These are phyloP conservation scores for Zea mays DNA, from an alignment of 176 grass and related monocot species.

Conservation along the genomic window Zm-B73-REFERENCE-NAM-5.0 NC_050098.1:26505001-26505500, in stretches of 20 bases:
- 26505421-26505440: background rate
- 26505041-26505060: background rate
- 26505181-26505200: constrained; percentile 52
- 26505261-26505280: constrained; percentile 72
- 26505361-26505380: constrained; percentile 2
- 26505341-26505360: constrained; percentile 89
- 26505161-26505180: constrained; percentile 84
- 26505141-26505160: constrained; percentile 62
- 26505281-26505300: constrained; percentile 60
- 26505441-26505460: constrained; percentile 84
- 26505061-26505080: constrained; percentile 5
- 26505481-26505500: constrained; percentile 95
- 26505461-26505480: constrained; percentile 95
- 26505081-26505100: constrained; percentile 18
- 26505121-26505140: constrained; percentile 32
- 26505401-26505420: background rate
- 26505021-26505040: too few relatives aligned
- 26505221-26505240: background rate
- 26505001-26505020: background rate
- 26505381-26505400: background rate
- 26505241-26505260: constrained; percentile 72
- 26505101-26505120: constrained; percentile 27
- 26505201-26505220: constrained; percentile 50
- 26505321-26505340: constrained; percentile 78
- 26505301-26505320: constrained; percentile 57